Base-by-base conservation (phyloP, 2,329 filamentous ascomycete genomes). In the Ophiocordyceps robertsii region DNA sequence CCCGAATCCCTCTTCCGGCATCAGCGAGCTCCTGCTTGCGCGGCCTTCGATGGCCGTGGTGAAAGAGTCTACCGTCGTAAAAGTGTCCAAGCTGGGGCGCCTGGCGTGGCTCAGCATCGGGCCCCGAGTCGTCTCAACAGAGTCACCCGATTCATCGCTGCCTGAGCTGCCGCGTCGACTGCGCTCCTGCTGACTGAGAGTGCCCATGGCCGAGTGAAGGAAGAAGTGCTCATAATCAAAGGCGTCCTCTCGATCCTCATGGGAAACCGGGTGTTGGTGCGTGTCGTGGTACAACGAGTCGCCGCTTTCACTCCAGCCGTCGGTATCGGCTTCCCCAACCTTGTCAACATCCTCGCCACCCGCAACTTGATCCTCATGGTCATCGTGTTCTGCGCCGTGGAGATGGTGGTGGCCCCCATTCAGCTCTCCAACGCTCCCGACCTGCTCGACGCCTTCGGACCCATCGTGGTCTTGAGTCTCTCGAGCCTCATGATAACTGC, bases 171-270 rank as follows among this genome's bases (percentile, higher is more conserved):
- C 48, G 43, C 52, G 49, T 33, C 54, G 44, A 12, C 40, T 46
- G 37, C 45, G 43, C 37, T 51, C 49, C 46, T 52, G 53, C 31
- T 67, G 61, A 50, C 73, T 79, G 55, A 87, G 80, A 3, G 74
- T 87, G 6, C 87, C 88, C 73, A 95, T 81, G 11, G 88, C 87
- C 51, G 86, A 94, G 59, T 95, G 88, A 13, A 95, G 70, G 60
- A 95, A 95, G 64, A 95, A 95, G 57, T 94, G 82, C 59, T 95
- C 85, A 48, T 96, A 96, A 59, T 96, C 90, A 55, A 96, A 96
- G 1, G 89, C 89, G 60, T 96, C 90, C 50, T 89, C 81, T 17
- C 90, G 83, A 59, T 95, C 88, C 63, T 96, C 90, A 54, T 96
- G 90, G 0, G 87, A 86, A 6, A 83, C 64, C 9, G 73, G 72